Evolutionary conservation across 352 stramenopile species (phyloP).

Genomic region (Hyaloperonospora brassicae): DNA sequence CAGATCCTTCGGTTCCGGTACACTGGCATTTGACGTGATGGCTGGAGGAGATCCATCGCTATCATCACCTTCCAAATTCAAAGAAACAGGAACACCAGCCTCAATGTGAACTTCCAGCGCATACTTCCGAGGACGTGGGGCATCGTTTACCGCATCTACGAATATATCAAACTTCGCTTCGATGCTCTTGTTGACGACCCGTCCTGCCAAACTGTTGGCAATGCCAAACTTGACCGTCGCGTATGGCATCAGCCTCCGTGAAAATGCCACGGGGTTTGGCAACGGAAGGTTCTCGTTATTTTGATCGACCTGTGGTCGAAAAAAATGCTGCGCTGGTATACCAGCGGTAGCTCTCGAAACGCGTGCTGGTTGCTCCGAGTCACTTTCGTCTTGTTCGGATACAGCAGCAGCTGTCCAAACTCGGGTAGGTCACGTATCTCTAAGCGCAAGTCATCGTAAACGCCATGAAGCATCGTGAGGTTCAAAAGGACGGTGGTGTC

Average conservation of each 20-base stretch:
- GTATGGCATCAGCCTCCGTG: constrained; percentile 30
- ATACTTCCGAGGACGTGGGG: constrained; percentile 21
- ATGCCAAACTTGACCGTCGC: constrained; percentile 29
- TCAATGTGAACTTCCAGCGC: constrained; percentile 23
- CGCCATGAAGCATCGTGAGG: constrained; percentile 44
- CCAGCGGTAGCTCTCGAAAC: constrained; percentile 37
- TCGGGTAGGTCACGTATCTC: constrained; percentile 42
- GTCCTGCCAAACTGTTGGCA: constrained; percentile 23
- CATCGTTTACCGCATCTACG: constrained; percentile 42
- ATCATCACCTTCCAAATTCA: constrained; percentile 40
- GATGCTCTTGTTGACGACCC: constrained; percentile 25
- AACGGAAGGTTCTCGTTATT: constrained; percentile 44
- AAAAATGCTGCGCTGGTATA: constrained; percentile 50
- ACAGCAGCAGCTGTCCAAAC: constrained; percentile 43
- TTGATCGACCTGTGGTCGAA: constrained; percentile 30
- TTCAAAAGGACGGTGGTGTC: constrained; percentile 40
- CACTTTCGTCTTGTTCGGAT: constrained; percentile 39
- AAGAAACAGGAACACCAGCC: constrained; percentile 11
- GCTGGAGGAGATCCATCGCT: constrained; percentile 19
- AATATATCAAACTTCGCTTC: constrained; percentile 42
- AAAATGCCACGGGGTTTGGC: constrained; percentile 30
- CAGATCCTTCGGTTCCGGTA: constrained; percentile 5
- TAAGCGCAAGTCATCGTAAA: constrained; percentile 53
- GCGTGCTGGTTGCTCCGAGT: constrained; percentile 26
- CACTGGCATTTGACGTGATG: background rate